Evolutionary conservation across 352 stramenopile species (phyloP).

Genomic region (Plasmopara viticola): DNA sequence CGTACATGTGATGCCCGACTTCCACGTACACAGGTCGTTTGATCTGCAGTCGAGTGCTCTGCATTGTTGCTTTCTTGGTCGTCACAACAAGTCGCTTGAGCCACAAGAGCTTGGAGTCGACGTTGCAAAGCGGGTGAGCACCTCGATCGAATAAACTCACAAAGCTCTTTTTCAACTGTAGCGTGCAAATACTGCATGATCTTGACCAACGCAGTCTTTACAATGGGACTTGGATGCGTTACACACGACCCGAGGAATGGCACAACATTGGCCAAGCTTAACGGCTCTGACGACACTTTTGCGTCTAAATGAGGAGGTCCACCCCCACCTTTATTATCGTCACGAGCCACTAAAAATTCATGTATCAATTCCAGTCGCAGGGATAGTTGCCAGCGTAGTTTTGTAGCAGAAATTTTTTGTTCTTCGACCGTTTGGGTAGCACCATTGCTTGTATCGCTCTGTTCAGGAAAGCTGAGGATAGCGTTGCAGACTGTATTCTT

Average conservation of each 20-base stretch:
- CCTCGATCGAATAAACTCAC: conserved; percentile 40
- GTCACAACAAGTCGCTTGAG: conserved; percentile 23
- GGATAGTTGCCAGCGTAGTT: no score
- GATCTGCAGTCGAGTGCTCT: no score
- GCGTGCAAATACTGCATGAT: no score
- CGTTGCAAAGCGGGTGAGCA: conserved; percentile 56
- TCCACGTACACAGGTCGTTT: no score
- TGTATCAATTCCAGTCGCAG: no score
- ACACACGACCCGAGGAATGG: conserved; percentile 64
- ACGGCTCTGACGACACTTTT: conserved; percentile 26
- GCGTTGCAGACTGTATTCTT: conserved; percentile 67
- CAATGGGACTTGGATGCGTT: conserved; percentile 43
- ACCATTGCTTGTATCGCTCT: conserved; percentile 28
- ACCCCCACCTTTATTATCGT: not conserved
- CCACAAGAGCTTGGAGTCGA: conserved; percentile 44
- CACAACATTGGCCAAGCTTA: conserved; percentile 64
- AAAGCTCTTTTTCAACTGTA: no score
- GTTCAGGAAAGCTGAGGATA: conserved; percentile 61
- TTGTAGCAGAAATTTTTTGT: no score
- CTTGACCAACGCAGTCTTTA: conserved; percentile 25
- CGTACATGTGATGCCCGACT: conserved; percentile 49
- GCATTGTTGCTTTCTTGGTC: not conserved
- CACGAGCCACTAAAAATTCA: no score
- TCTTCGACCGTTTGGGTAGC: no score
- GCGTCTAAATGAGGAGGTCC: conserved; percentile 3